A percentile compares a stretch with the other conserved stretches of the same genome.
Conservation (phyloP, 306 rosid species). For the Calophaca sinica region DNA sequence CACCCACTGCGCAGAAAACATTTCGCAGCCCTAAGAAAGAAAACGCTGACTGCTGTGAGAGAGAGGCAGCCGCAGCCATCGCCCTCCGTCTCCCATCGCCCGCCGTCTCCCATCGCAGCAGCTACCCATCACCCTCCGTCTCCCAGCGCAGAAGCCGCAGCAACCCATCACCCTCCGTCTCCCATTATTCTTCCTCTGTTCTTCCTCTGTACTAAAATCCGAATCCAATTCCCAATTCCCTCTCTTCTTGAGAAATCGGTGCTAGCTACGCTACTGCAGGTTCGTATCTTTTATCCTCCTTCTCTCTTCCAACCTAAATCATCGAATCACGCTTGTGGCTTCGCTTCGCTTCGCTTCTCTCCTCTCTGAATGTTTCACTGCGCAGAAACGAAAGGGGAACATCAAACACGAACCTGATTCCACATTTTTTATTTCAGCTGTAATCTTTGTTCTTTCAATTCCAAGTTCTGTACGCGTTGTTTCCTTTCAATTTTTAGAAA, state of each 20-base stretch:
- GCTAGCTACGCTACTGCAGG: conserved; percentile 11
- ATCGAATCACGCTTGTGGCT: background rate
- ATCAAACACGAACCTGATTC: background rate
- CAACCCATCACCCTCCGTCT: too few species aligned
- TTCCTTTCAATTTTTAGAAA: background rate
- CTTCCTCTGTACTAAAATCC: background rate
- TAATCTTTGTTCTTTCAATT: conserved; percentile 20
- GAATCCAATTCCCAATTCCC: conserved; percentile 19
- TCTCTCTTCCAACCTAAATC: background rate
- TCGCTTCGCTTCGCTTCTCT: background rate
- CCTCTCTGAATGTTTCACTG: background rate
- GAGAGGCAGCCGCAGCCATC: too few species aligned
- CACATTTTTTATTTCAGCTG: background rate
- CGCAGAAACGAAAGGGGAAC: background rate
- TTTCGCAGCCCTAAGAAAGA: too few species aligned
- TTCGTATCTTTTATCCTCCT: background rate
- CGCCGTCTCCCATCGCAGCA: too few species aligned
- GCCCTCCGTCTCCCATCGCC: too few species aligned
- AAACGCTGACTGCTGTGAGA: too few species aligned
- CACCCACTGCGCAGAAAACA: too few species aligned
- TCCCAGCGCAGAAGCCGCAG: too few species aligned
- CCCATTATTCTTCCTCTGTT: too few species aligned
- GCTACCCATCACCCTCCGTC: too few species aligned
- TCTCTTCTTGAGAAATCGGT: conserved; percentile 4
- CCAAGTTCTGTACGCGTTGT: background rate